Conservation (phyloP, 495 filamentous ascomycete genomes). For the Xylaria grammica region DNA sequence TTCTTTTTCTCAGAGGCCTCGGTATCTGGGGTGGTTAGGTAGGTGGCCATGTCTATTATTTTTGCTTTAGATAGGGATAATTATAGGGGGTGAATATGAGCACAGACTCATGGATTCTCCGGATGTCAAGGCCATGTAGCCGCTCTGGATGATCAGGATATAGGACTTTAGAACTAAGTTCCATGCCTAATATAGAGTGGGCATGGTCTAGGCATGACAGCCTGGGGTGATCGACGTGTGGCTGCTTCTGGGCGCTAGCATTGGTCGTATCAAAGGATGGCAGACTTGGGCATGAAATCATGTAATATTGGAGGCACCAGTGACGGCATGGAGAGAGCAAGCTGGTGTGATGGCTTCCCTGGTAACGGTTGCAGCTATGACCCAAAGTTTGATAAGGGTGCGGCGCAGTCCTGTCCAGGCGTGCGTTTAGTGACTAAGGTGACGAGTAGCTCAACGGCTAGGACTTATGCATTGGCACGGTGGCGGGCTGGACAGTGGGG, state of each 20-base stretch:
- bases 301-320: conserved; percentile 4
- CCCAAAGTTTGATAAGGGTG: neutral
- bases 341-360: neutral
- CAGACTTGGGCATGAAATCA: neutral
- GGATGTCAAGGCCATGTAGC: neutral
- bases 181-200: neutral
- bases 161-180: conserved; percentile 3
- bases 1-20: neutral
- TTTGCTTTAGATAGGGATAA: neutral
- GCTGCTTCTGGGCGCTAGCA: neutral
- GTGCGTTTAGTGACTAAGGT: neutral
- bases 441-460: neutral
- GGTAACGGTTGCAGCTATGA: neutral
- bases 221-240: neutral
- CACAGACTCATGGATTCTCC: neutral
- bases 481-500: neutral
- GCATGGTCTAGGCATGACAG: neutral
- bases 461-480: neutral
- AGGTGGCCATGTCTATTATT: too few species aligned
- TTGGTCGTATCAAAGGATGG: conserved; percentile 4
- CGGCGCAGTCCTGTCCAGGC: neutral
- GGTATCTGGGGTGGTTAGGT: neutral
- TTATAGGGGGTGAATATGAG: neutral
- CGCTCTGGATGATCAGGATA: neutral
- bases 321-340: neutral